Evolutionary conservation across 2,329 filamentous ascomycete genomes (phyloP).

Genomic region (Stachybotrys chlorohalonatus): DNA sequence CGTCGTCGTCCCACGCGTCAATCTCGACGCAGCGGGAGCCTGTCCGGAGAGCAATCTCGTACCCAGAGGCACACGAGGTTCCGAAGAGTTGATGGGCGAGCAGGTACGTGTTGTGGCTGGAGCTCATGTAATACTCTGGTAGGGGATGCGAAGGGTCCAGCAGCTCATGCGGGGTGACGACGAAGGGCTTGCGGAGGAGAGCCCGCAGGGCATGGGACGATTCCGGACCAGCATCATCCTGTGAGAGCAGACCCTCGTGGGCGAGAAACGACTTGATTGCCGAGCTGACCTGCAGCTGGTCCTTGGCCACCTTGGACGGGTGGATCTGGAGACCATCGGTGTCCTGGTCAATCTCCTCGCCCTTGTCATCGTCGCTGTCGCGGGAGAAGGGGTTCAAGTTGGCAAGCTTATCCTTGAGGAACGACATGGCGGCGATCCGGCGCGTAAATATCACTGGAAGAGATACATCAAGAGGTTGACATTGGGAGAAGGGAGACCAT

Average conservation of each 20-base stretch:
- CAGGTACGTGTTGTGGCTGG: constrained; percentile 66
- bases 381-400: constrained; percentile 20
- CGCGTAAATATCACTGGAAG: no score
- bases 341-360: constrained; percentile 20
- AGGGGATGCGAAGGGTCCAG: constrained; percentile 51
- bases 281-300: constrained; percentile 48
- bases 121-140: constrained; percentile 64
- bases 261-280: constrained; percentile 47
- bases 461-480: no score
- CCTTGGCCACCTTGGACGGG: constrained; percentile 37
- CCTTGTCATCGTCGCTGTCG: constrained; percentile 23
- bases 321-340: constrained; percentile 53
- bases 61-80: constrained; percentile 51
- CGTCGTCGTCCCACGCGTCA: constrained; percentile 60
- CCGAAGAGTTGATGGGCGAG: constrained; percentile 62
- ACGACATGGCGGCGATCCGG: constrained; percentile 8
- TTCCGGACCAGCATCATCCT: constrained; percentile 32
- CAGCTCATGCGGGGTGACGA: constrained; percentile 43
- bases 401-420: constrained; percentile 18
- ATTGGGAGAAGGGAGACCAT: no score
- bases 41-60: constrained; percentile 51
- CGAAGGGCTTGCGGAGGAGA: constrained; percentile 48
- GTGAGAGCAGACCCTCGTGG: constrained; percentile 39
- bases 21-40: constrained; percentile 66
- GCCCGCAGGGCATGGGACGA: constrained; percentile 35